Percentiles rank a stretch among this genome's conserved stretches.
phyloP scores from a whole-genome alignment of 1,284 basidiomycete species.

The Hypsizygus ulmarius region DNA sequence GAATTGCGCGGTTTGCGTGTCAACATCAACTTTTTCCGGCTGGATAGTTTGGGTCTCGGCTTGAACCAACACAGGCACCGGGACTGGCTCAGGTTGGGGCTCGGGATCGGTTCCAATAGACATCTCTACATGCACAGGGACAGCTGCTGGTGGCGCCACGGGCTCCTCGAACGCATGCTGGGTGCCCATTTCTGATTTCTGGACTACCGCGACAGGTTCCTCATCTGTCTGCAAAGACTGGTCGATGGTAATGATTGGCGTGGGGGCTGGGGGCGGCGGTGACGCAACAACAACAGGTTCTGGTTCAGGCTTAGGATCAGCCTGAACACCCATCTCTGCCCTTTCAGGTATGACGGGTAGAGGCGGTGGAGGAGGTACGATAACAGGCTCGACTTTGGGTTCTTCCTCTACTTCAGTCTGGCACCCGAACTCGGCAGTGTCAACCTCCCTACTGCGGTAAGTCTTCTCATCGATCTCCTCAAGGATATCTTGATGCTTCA shows the following conservation, averaged over 20 bases:
- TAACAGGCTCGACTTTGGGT: constrained; percentile 1
- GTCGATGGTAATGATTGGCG: constrained; percentile 31
- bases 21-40: constrained; percentile 33
- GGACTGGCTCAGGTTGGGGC: constrained; percentile 19
- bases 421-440: constrained; percentile 60
- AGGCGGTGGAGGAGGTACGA: no score
- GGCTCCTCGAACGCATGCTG: constrained; percentile 36
- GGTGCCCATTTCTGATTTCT: constrained; percentile 37
- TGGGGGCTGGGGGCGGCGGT: constrained; percentile 20
- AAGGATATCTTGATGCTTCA: constrained; percentile 39
- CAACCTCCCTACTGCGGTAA: constrained; percentile 35
- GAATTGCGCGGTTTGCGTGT: constrained; percentile 30
- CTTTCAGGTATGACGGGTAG: constrained; percentile 23
- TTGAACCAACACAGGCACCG: constrained; percentile 28
- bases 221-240: constrained; percentile 51
- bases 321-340: constrained; percentile 23
- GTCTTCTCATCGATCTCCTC: constrained; percentile 38
- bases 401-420: constrained; percentile 49
- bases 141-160: constrained; percentile 14
- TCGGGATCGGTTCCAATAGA: constrained; percentile 41
- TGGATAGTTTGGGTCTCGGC: constrained; percentile 40
- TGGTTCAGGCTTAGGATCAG: constrained; percentile 21
- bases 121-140: constrained; percentile 28
- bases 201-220: constrained; percentile 27
- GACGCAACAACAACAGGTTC: constrained; percentile 30